Base-by-base conservation (phyloP, 495 filamentous ascomycete genomes). In the Aspergillus ellipticus region DNA sequence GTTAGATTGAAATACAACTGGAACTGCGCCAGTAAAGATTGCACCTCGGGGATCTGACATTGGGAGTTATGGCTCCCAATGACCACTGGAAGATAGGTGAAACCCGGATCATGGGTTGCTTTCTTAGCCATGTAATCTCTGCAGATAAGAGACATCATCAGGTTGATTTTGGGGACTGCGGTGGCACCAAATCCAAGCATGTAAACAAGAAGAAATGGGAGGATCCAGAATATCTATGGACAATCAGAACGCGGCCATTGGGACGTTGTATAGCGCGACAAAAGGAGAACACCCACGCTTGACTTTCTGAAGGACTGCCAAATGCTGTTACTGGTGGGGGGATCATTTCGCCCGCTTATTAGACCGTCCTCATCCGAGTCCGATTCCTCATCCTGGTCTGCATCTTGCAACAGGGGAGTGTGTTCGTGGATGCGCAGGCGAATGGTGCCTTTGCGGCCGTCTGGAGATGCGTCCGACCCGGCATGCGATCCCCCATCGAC, bases 141-240 rank as follows among this genome's bases (percentile, higher is more conserved):
- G 70, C 94, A 98, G 56, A 97, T 80, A 8, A 98, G 79, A 37
- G 81, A 75, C 49, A 94, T 74, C 60, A 93, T 89, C 64, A 96
- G 70, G 63, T 95, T 89, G 35, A 95, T 72, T 67, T 83, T 90
- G 8, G 88, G 89, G 4, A 95, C 89, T 3, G 89, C 71, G 21
- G 86, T 79, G 58, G 89, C 92, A 19, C 94, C 94, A 64, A 91
- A 90, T 0, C 90, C 92, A 42, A 96, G 73, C 0, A 89, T 87
- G 66, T 86, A 90, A 6, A 95, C 64, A 21, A 87, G 72, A 66
- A 89, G 90, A 4, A 89, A 86, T 0, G 81, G 83, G 9, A 98
- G 61, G 15, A 98, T 73, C 90, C 92, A 98, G 68, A 79, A 89
- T 33, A 96, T 81, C 89, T 96, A 52, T 31, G 24, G 28, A 4